These are phyloP conservation scores for Hymenoscyphus fraxineus DNA, from an alignment of 2,329 filamentous ascomycete species.

Conservation along the genomic window DNA sequence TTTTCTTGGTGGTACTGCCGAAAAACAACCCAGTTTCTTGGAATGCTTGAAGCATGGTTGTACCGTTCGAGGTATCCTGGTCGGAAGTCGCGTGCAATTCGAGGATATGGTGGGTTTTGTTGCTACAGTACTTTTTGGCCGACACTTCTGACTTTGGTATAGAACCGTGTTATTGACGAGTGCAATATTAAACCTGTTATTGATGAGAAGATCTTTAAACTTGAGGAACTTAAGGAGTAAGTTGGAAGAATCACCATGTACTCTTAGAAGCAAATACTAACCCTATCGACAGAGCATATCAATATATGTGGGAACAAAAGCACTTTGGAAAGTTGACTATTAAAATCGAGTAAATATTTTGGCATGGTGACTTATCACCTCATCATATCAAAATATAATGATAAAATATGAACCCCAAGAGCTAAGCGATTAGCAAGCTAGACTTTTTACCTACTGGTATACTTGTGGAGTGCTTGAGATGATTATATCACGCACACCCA, in stretches of 20 bases:
- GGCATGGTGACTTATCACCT: no score
- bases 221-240: constrained; percentile 44
- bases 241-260: constrained; percentile 6
- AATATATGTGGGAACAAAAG: constrained; percentile 49
- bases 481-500: background rate
- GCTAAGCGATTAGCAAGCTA: no score
- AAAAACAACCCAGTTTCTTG: constrained; percentile 33
- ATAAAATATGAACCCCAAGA: no score
- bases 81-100: constrained; percentile 45
- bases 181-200: constrained; percentile 45
- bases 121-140: background rate
- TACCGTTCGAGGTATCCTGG: constrained; percentile 45
- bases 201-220: constrained; percentile 42
- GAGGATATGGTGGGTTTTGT: constrained; percentile 42
- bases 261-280: background rate
- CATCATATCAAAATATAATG: no score
- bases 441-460: background rate
- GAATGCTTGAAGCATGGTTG: constrained; percentile 35
- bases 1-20: constrained; percentile 32
- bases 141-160: background rate
- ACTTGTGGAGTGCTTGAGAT: constrained; percentile 5
- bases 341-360: constrained; percentile 29
- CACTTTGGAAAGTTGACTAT: constrained; percentile 48
- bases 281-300: constrained; percentile 39
- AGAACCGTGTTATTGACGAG: constrained; percentile 46